phyloP scores from a whole-genome alignment of 345 rosid species.

The Camelina hispida region DNA sequence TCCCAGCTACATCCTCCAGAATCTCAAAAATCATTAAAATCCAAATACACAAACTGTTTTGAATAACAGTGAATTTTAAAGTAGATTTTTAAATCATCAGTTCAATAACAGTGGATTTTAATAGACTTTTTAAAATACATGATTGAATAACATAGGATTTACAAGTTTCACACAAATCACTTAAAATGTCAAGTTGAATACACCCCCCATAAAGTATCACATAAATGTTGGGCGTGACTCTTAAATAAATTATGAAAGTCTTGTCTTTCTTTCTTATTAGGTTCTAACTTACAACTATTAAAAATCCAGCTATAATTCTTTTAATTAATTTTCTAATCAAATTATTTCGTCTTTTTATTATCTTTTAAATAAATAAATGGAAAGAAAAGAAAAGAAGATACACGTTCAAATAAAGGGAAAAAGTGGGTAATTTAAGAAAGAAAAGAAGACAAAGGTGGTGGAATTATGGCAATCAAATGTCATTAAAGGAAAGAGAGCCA shows the following conservation, averaged over 20 bases:
- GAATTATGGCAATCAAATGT: slow-evolving; percentile 39
- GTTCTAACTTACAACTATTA: neutral
- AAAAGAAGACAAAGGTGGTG: slow-evolving; percentile 19
- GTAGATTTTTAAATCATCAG: too few relatives aligned
- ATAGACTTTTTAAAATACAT: too few relatives aligned
- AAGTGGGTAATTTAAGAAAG: slow-evolving; percentile 14
- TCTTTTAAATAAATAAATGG: neutral
- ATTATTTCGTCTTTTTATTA: neutral
- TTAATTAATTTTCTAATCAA: neutral
- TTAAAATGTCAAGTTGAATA: too few relatives aligned
- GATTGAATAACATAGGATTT: too few relatives aligned
- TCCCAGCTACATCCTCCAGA: too few relatives aligned
- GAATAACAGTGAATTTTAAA: too few relatives aligned
- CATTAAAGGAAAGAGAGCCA: slow-evolving; percentile 25
- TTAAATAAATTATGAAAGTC: slow-evolving; percentile 11
- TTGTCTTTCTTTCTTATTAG: neutral
- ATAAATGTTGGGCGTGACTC: slow-evolving; percentile 28
- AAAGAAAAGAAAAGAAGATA: slow-evolving; percentile 5
- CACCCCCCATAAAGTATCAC: too few relatives aligned
- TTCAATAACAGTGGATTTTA: too few relatives aligned
- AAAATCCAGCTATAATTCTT: neutral
- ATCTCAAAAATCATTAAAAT: too few relatives aligned
- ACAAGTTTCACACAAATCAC: too few relatives aligned
- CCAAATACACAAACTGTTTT: too few relatives aligned
- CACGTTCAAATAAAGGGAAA: slow-evolving; percentile 24